Conservation (phyloP, 83 land plant genomes). For the Picea abies region DNA sequence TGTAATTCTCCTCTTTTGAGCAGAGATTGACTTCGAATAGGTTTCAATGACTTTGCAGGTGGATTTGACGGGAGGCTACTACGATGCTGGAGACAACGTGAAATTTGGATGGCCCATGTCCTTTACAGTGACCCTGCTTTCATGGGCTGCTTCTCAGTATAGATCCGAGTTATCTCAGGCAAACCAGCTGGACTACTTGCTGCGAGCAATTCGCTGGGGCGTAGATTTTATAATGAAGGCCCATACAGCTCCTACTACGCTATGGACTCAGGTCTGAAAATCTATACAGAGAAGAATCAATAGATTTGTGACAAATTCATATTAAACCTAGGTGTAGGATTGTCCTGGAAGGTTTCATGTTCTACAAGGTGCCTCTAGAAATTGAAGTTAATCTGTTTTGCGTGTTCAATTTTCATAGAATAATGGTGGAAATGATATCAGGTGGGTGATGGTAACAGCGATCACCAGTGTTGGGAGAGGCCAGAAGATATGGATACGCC, state of each 20-base stretch:
- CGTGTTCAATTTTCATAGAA: no score
- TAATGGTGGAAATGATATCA: no score
- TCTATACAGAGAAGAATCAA: neutral
- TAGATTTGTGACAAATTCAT: neutral
- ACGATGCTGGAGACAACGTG: slow-evolving; percentile 58
- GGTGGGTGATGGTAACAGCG: slow-evolving; percentile 11
- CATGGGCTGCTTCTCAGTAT: slow-evolving; percentile 49
- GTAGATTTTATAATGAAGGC: slow-evolving; percentile 48
- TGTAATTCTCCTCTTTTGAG: neutral
- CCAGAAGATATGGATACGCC: slow-evolving; percentile 68
- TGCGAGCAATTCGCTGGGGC: slow-evolving; percentile 53
- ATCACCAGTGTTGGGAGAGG: slow-evolving; percentile 67
- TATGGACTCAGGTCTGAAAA: slow-evolving; percentile 64
- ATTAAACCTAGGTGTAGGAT: neutral
- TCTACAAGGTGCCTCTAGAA: no score
- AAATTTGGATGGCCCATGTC: slow-evolving; percentile 70
- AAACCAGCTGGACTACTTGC: slow-evolving; percentile 32
- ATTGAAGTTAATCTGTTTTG: no score
- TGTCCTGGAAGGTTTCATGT: slow-evolving; percentile 13
- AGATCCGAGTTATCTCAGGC: slow-evolving; percentile 18
- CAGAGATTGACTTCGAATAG: no score
- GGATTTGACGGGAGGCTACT: slow-evolving; percentile 51
- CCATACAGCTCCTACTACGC: slow-evolving; percentile 55
- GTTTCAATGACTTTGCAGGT: slow-evolving; percentile 30
- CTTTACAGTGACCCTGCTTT: slow-evolving; percentile 44